phyloP scores from a whole-genome alignment of 83 land plant genomes.

The Picea abies region DNA sequence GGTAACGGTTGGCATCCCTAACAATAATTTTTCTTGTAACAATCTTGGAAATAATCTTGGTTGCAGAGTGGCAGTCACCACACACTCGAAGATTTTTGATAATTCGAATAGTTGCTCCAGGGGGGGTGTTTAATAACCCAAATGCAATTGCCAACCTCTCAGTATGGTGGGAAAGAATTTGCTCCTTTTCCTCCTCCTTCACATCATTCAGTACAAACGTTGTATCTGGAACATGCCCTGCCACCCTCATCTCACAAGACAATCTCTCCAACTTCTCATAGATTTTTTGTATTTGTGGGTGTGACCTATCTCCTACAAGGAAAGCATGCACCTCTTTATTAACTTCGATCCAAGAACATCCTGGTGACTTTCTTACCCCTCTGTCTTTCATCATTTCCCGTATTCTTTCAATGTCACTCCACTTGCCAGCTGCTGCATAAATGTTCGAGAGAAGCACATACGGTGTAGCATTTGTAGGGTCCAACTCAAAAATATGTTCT shows the following conservation, averaged over 20 bases:
- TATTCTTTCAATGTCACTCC: neutral
- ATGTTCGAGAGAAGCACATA: slow-evolving; percentile 9
- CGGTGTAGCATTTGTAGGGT: neutral
- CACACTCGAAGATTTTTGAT: slow-evolving; percentile 51
- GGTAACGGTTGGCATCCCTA: no score
- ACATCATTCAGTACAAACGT: no score
- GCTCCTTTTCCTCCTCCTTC: no score
- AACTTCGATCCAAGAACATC: slow-evolving; percentile 6
- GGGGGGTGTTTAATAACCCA: slow-evolving; percentile 37
- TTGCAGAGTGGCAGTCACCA: slow-evolving; percentile 48
- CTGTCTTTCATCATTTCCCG: slow-evolving; percentile 5
- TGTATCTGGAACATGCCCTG: no score
- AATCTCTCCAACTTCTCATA: slow-evolving; percentile 26
- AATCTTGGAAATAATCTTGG: slow-evolving; percentile 28
- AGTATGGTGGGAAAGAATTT: no score
- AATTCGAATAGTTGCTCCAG: slow-evolving; percentile 25
- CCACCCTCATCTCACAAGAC: slow-evolving; percentile 15
- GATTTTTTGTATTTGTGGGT: slow-evolving; percentile 38
- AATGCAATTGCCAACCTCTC: slow-evolving; percentile 54
- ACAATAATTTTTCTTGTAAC: neutral
- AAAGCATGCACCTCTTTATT: slow-evolving; percentile 33
- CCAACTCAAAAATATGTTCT: neutral
- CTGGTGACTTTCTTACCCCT: neutral
- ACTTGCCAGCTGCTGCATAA: slow-evolving; percentile 7
- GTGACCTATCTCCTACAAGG: slow-evolving; percentile 36